Evolutionary conservation across 371 early-diverging fungal genomes (phyloP).

Genomic region (Rhizopus microsporus): DNA sequence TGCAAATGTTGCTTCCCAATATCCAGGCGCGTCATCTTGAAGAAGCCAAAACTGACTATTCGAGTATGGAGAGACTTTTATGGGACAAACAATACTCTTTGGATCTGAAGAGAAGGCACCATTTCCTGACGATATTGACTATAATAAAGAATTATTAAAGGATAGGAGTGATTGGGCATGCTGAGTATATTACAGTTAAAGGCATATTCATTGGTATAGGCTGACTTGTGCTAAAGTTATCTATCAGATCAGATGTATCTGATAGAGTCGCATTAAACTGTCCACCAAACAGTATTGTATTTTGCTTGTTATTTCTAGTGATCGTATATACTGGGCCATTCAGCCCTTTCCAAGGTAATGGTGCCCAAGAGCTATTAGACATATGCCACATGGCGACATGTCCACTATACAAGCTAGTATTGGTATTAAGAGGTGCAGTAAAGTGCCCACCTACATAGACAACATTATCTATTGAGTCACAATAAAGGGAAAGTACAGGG

Average conservation of each 20-base stretch:
- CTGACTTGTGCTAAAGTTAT: slow-evolving; percentile 18
- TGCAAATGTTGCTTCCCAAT: slow-evolving; percentile 61
- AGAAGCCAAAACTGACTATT: slow-evolving; percentile 54
- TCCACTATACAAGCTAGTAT: not conserved
- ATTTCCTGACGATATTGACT: slow-evolving; percentile 26
- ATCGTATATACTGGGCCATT: slow-evolving; percentile 31
- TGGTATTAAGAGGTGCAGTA: slow-evolving; percentile 9
- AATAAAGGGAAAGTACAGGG: slow-evolving; percentile 60
- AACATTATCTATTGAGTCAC: slow-evolving; percentile 41
- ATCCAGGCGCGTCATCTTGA: slow-evolving; percentile 68
- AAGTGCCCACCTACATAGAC: slow-evolving; percentile 55
- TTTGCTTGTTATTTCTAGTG: slow-evolving; percentile 6
- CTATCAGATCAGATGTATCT: not conserved
- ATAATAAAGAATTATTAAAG: slow-evolving; percentile 4
- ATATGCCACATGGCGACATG: slow-evolving; percentile 12
- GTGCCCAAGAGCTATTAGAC: slow-evolving; percentile 1
- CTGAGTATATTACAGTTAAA: slow-evolving; percentile 10
- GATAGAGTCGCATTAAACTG: slow-evolving; percentile 25
- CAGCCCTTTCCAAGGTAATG: slow-evolving; percentile 26
- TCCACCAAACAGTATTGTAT: slow-evolving; percentile 30
- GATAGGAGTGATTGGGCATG: not conserved
- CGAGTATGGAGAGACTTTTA: slow-evolving; percentile 16
- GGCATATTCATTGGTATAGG: slow-evolving; percentile 13
- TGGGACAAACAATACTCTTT: slow-evolving; percentile 47
- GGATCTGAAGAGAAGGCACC: slow-evolving; percentile 38